Base-by-base conservation (phyloP, 352 stramenopile genomes). In the Phytophthora sojae region DNA sequence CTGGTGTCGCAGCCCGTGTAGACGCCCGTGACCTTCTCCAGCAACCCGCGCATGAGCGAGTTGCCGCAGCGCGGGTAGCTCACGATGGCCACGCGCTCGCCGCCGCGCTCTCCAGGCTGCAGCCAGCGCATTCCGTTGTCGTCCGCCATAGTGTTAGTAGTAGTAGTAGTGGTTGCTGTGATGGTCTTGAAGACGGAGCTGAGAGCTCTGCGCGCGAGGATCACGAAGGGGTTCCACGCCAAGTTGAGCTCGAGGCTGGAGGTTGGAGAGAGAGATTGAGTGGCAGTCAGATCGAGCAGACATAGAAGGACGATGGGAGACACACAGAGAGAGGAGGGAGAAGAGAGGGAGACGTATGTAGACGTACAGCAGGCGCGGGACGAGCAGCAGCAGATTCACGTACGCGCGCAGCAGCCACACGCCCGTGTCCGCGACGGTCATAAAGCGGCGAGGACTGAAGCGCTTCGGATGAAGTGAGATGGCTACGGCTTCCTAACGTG, bases 41-140 rank as follows among this genome's bases (percentile, higher is more conserved):
- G 78, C 25, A 99, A 82, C 3, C 91, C 96, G 56, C 98, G 92
- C 75, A 99, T 91, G 53, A 99, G 88, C 21, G 97, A 99, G 75
- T 99, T 99, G 35, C 98, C 98, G 49, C 90, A 99, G 3, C 98
- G 89, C 52, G 98, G 98, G 79, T 99, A 99, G 62, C 96, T 99
- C 65, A 97, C 95, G 51, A 99, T 92, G 45, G 88, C 89, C 14
- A 96, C 79, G 67, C 88, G 85, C 55, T 96, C 82, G 68, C 85
- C 86, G 14, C 78, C 58, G 49, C 82, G 82, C 69, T 96, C 89
- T 51, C 75, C 81, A 17, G 79, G 75, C 32, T 80, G 67, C 12
- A 96, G 77, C 89, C 89, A 96, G 39, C 89, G 87, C 76, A 92
- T 79, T 9, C 50, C 58, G 39, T 73, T 57, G 17, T 35, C 30